phyloP scores from a whole-genome alignment of 2,329 filamentous ascomycete species.

The Apiospora hydei region DNA sequence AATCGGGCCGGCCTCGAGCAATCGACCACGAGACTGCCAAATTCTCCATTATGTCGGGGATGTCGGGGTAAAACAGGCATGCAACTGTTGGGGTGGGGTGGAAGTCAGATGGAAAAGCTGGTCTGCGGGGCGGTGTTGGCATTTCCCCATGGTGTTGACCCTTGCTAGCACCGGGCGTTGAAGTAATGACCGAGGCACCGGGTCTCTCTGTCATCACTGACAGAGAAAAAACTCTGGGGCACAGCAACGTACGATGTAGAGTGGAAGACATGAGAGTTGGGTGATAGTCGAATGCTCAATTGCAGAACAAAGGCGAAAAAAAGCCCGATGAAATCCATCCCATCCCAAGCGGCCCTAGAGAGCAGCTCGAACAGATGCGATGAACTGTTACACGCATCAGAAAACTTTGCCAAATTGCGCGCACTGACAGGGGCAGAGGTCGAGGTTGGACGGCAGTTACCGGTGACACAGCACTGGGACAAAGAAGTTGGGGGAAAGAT shows the following conservation, averaged over 20 bases:
- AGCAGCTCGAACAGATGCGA: no score
- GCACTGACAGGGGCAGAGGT: neutral
- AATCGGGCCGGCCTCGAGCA: neutral
- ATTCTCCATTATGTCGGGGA: constrained; percentile 4
- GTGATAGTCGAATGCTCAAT: constrained; percentile 5
- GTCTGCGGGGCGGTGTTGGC: neutral
- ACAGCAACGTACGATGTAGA: neutral
- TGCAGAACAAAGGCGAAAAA: neutral
- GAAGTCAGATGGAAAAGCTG: neutral
- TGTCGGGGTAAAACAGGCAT: constrained; percentile 6
- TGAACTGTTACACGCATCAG: neutral
- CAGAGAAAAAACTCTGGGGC: neutral
- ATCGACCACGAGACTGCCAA: constrained; percentile 8
- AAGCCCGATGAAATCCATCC: no score
- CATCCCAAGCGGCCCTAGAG: neutral
- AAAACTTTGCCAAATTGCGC: neutral
- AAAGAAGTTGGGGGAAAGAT: neutral
- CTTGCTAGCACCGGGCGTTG: constrained; percentile 7
- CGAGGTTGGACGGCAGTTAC: neutral
- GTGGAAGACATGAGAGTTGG: neutral
- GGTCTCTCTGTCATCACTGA: neutral
- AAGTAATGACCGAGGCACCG: neutral
- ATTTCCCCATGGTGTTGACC: constrained; percentile 11
- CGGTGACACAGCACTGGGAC: constrained; percentile 17
- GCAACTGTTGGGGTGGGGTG: neutral